Conservation (phyloP, 371 early-diverging fungal genomes). For the Choanephora cucurbitarum region DNA sequence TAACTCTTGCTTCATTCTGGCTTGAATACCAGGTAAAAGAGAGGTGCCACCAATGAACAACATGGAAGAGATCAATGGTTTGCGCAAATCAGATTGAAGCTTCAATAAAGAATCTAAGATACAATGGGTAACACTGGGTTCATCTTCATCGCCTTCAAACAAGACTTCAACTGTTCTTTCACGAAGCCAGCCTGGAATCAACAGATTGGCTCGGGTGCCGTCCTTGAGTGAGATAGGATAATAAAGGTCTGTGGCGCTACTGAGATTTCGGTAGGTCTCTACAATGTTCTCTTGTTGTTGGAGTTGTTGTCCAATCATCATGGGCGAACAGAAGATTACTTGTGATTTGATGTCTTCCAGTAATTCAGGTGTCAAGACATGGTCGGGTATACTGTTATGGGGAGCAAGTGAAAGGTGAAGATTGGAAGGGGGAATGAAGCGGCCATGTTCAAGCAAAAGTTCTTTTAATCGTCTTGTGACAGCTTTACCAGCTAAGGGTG, state of each 20-base stretch:
- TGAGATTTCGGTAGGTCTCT: constrained; percentile 58
- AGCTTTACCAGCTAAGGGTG: constrained; percentile 75
- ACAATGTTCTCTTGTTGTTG: constrained; percentile 35
- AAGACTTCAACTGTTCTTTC: constrained; percentile 82
- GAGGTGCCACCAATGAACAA: constrained; percentile 82
- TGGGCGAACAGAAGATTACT: constrained; percentile 68
- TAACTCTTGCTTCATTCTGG: constrained; percentile 67
- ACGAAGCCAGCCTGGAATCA: constrained; percentile 87
- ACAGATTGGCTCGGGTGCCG: constrained; percentile 54
- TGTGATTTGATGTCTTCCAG: constrained; percentile 76
- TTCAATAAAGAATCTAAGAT: constrained; percentile 66
- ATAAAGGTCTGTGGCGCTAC: constrained; percentile 59
- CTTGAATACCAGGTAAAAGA: constrained; percentile 74
- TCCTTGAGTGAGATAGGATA: constrained; percentile 49
- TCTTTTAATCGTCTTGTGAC: constrained; percentile 60
- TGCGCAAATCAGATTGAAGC: constrained; percentile 74
- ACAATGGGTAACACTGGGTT: constrained; percentile 59
- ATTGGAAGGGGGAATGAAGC: constrained; percentile 47
- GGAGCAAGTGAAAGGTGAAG: constrained; percentile 50
- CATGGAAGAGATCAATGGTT: constrained; percentile 64
- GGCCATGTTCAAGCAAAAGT: constrained; percentile 59
- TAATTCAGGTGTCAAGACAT: constrained; percentile 51
- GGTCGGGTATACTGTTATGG: constrained; percentile 40
- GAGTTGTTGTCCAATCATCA: constrained; percentile 41
- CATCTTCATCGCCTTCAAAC: constrained; percentile 82